phyloP scores from a whole-genome alignment of 108 stramenopile genomes.

The Pseudonitzschia pungens region DNA sequence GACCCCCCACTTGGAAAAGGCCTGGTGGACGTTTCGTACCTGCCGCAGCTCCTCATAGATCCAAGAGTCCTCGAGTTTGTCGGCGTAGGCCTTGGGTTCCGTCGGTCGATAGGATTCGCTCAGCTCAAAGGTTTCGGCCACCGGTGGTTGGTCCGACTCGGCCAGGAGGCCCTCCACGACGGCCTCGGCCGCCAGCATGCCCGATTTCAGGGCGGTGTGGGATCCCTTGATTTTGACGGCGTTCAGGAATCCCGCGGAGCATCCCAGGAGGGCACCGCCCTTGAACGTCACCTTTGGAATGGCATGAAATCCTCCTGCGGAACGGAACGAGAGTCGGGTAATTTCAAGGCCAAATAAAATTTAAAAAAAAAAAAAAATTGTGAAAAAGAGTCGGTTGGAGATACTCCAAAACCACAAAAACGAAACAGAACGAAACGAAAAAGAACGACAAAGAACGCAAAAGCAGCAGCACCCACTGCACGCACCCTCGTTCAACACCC shows the following conservation, averaged over 20 bases:
- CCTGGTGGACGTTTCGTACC: conserved; percentile 96
- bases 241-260: conserved; percentile 97
- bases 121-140: conserved; percentile 71
- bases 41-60: conserved; percentile 90
- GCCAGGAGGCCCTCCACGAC: conserved; percentile 81
- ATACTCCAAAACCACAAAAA: too few species aligned
- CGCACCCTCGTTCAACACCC: conserved; percentile 94
- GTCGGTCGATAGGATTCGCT: conserved; percentile 36
- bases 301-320: conserved; percentile 79
- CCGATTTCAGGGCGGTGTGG: conserved; percentile 98
- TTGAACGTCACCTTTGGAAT: conserved; percentile 96
- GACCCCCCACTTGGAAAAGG: conserved; percentile 92
- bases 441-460: too few species aligned
- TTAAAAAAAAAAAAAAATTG: too few species aligned
- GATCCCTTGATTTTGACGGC: conserved; percentile 99
- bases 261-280: conserved; percentile 93
- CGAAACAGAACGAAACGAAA: neutral
- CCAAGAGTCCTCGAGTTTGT: conserved; percentile 88
- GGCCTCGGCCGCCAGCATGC: conserved; percentile 93
- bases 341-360: too few species aligned
- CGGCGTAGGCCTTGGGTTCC: conserved; percentile 62
- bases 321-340: neutral
- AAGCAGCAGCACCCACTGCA: neutral
- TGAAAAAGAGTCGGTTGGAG: too few species aligned
- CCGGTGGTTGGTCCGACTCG: conserved; percentile 49